These are phyloP conservation scores for Oryza meridionalis DNA, from an alignment of 176 grass and related monocot species.

Conservation along the genomic window DNA sequence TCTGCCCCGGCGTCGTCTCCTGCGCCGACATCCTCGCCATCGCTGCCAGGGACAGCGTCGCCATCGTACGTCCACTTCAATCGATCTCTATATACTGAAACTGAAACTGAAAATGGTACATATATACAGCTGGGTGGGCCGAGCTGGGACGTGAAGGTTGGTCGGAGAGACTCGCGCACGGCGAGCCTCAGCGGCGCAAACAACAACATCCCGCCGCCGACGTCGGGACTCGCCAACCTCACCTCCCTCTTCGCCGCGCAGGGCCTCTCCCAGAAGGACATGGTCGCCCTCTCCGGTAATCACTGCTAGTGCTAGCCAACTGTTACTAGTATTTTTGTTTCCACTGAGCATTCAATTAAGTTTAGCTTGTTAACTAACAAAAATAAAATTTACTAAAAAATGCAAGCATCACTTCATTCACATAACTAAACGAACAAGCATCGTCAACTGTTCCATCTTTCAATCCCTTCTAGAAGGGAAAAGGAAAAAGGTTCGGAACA, in stretches of 20 bases:
- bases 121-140: conserved; percentile 55
- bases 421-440: background rate
- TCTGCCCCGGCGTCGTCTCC: conserved; percentile 79
- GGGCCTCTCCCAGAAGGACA: conserved; percentile 59
- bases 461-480: background rate
- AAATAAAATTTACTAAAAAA: background rate
- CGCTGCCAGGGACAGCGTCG: conserved; percentile 61
- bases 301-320: background rate
- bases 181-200: conserved; percentile 58
- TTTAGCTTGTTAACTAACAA: too few relatives aligned
- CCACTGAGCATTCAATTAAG: background rate
- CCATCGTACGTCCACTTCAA: conserved; percentile 25
- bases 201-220: conserved; percentile 64
- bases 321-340: too few relatives aligned
- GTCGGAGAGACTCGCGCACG: conserved; percentile 68
- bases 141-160: conserved; percentile 65
- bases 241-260: conserved; percentile 64
- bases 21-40: conserved; percentile 88
- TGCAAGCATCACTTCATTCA: background rate
- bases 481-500: background rate
- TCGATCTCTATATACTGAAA: background rate
- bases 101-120: background rate
- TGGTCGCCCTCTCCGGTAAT: conserved; percentile 75
- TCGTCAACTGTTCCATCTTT: background rate
- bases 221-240: conserved; percentile 51